phyloP scores from a whole-genome alignment of 2,329 filamentous ascomycete genomes.

The Plectosphaerella sp. region DNA sequence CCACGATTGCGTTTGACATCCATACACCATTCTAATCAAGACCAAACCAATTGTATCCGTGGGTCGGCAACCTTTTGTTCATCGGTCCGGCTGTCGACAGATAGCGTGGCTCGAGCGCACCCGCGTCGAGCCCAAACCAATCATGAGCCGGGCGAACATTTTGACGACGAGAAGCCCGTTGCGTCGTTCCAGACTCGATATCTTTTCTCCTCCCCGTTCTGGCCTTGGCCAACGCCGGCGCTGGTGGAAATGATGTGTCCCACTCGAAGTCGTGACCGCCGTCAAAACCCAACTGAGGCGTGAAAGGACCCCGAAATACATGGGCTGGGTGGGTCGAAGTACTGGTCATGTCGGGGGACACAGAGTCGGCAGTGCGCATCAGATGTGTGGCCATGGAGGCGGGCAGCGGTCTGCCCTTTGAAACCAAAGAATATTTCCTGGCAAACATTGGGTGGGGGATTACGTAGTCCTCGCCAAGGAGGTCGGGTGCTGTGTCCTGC shows the following conservation, averaged over 20 bases:
- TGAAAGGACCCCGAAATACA: conserved; percentile 37
- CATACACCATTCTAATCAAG: not conserved
- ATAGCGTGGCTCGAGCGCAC: not conserved
- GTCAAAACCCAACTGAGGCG: conserved; percentile 39
- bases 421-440: conserved; percentile 33
- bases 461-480: conserved; percentile 10
- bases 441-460: conserved; percentile 41
- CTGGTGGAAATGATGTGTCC: conserved; percentile 1
- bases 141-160: conserved; percentile 4
- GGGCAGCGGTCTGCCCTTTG: conserved; percentile 24
- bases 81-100: not conserved
- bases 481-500: not conserved
- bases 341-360: conserved; percentile 27
- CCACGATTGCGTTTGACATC: not conserved
- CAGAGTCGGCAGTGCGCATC: conserved; percentile 36
- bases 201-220: not conserved
- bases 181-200: too few species aligned
- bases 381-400: conserved; percentile 24
- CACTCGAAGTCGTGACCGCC: conserved; percentile 38
- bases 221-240: not conserved
- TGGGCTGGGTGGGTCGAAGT: conserved; percentile 14
- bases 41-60: not conserved
- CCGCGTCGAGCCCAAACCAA: conserved; percentile 9
- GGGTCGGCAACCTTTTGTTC: not conserved
- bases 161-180: too few species aligned